Percentiles rank a stretch among this genome's conserved stretches.
Conservation (phyloP, 805 yeast species). For the Grigorovia transvaalensis region DNA sequence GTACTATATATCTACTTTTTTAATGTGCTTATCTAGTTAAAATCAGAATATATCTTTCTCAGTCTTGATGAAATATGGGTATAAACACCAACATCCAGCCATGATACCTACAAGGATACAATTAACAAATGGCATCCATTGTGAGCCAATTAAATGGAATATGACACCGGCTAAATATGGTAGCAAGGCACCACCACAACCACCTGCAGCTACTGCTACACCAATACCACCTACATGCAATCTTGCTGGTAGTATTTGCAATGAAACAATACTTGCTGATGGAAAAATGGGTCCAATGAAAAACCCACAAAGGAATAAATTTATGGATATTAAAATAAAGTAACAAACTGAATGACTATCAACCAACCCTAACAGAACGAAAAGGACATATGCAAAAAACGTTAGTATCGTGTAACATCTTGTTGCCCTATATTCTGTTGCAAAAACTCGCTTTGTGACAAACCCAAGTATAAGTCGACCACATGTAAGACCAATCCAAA, state of each 20-base stretch:
- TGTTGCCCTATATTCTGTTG: conserved; percentile 34
- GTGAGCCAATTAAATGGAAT: conserved; percentile 16
- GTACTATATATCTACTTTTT: too few relatives aligned
- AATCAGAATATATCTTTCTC: not conserved
- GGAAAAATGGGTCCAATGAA: conserved; percentile 67
- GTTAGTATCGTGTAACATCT: conserved; percentile 27
- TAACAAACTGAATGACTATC: conserved; percentile 11
- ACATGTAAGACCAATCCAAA: conserved; percentile 59
- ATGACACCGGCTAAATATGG: conserved; percentile 53
- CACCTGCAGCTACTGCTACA: conserved; percentile 67
- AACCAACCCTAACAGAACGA: conserved; percentile 16
- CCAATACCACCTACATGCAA: conserved; percentile 62
- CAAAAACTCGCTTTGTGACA: conserved; percentile 38
- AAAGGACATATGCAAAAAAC: conserved; percentile 27
- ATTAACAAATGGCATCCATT: not conserved
- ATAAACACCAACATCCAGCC: not conserved
- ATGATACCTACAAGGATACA: not conserved
- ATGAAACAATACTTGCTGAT: conserved; percentile 54
- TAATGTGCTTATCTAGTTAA: not conserved
- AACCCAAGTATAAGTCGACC: conserved; percentile 54
- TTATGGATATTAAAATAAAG: conserved; percentile 12
- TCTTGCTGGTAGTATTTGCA: conserved; percentile 50
- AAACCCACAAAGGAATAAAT: conserved; percentile 41
- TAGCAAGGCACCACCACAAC: conserved; percentile 69
- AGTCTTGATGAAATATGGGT: not conserved